Evolutionary conservation across 2,329 filamentous ascomycete species (phyloP).

Genomic region (Phaeophleospora eucalypticola): DNA sequence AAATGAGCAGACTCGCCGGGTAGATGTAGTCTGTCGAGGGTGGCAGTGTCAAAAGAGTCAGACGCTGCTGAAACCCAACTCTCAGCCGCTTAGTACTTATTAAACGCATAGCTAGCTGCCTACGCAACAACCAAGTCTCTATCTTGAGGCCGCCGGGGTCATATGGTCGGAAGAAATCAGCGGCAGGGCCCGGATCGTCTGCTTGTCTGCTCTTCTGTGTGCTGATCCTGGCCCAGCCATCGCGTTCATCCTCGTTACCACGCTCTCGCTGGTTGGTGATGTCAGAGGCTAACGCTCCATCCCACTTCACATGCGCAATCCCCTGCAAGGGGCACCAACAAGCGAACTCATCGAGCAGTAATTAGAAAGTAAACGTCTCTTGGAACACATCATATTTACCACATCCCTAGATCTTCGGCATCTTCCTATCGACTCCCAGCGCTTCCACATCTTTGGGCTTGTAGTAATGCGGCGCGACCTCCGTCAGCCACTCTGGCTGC

Average conservation of each 20-base stretch:
- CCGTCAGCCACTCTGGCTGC: conserved; percentile 76
- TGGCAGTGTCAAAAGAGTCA: background rate
- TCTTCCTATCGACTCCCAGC: conserved; percentile 70
- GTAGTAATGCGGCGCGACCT: conserved; percentile 91
- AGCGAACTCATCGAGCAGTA: too few species aligned
- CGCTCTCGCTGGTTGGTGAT: background rate
- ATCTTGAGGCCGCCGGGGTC: background rate
- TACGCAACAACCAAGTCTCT: background rate
- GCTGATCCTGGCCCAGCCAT: background rate
- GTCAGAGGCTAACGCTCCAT: background rate
- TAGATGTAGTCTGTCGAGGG: background rate
- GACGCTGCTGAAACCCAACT: too few species aligned
- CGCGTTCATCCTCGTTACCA: background rate
- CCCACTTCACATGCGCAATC: too few species aligned
- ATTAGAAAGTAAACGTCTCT: too few species aligned
- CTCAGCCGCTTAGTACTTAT: too few species aligned
- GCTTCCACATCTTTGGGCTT: conserved; percentile 86
- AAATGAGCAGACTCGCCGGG: too few species aligned
- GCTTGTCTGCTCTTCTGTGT: background rate
- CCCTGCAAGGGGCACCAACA: too few species aligned
- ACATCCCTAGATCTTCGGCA: conserved; percentile 56
- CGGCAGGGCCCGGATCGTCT: background rate
- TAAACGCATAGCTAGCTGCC: too few species aligned
- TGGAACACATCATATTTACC: too few species aligned
- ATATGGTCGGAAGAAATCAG: background rate